Conservation (phyloP, 345 rosid genomes). For the Odontarrhena argentea region DNA sequence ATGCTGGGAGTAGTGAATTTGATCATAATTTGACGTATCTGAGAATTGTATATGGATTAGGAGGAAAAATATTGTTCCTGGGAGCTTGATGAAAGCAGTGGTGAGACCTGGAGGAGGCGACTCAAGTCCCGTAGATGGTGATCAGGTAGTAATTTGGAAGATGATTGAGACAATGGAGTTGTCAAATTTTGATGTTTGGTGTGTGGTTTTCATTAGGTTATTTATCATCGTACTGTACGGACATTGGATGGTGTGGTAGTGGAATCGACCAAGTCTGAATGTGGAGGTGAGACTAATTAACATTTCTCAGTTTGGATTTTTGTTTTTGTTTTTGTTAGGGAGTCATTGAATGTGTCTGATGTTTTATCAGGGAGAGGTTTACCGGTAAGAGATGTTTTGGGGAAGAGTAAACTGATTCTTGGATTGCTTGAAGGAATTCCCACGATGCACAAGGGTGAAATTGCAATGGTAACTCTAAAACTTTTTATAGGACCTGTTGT, state of each 20-base stretch:
- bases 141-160: slow-evolving; percentile 61
- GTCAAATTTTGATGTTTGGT: neutral
- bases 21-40: neutral
- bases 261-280: slow-evolving; percentile 69
- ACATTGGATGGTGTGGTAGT: slow-evolving; percentile 85
- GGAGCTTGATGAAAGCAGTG: slow-evolving; percentile 88
- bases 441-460: slow-evolving; percentile 93
- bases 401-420: slow-evolving; percentile 85
- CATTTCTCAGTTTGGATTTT: neutral
- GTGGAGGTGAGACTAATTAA: slow-evolving; percentile 64
- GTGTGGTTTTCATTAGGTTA: slow-evolving; percentile 50
- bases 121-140: slow-evolving; percentile 77
- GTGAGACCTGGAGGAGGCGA: slow-evolving; percentile 93
- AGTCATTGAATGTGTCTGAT: slow-evolving; percentile 26
- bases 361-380: slow-evolving; percentile 66
- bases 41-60: slow-evolving; percentile 43
- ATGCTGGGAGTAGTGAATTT: neutral
- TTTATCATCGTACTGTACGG: slow-evolving; percentile 82
- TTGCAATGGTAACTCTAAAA: slow-evolving; percentile 67
- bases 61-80: slow-evolving; percentile 85
- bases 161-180: neutral
- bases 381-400: slow-evolving; percentile 73
- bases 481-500: neutral
- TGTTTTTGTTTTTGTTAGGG: neutral
- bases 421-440: slow-evolving; percentile 93